phyloP scores from a whole-genome alignment of 345 rosid genomes.

The Schrenkiella parvula region DNA sequence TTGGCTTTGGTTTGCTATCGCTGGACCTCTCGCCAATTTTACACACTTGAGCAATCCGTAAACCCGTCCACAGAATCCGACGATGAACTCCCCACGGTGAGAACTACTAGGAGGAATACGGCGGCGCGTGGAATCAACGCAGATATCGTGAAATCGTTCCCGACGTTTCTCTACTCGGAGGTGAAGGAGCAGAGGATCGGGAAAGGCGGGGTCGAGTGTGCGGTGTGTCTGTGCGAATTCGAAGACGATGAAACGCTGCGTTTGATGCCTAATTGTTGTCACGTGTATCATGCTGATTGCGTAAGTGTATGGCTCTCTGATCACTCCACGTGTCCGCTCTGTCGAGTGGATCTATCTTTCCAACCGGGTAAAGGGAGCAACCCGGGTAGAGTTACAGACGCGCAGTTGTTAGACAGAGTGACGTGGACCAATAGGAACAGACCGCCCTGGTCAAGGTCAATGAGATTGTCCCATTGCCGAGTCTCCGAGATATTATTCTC shows the following conservation, averaged over 20 bases:
- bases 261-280: slow-evolving; percentile 65
- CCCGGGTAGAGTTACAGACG: slow-evolving; percentile 5
- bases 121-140: slow-evolving; percentile 48
- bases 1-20: slow-evolving; percentile 60
- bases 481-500: slow-evolving; percentile 36
- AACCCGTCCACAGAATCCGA: neutral
- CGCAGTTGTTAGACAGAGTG: slow-evolving; percentile 1
- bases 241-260: slow-evolving; percentile 68
- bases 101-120: neutral
- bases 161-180: slow-evolving; percentile 59
- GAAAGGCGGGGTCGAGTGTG: slow-evolving; percentile 58
- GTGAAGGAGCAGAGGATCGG: slow-evolving; percentile 64
- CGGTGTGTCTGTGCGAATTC: slow-evolving; percentile 77
- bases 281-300: slow-evolving; percentile 73
- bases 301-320: slow-evolving; percentile 60
- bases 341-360: slow-evolving; percentile 58
- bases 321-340: slow-evolving; percentile 74
- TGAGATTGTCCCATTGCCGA: slow-evolving; percentile 39
- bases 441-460: slow-evolving; percentile 44
- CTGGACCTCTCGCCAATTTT: slow-evolving; percentile 29
- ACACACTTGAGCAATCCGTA: neutral
- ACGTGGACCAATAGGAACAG: slow-evolving; percentile 20
- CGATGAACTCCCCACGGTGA: slow-evolving; percentile 24
- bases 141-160: slow-evolving; percentile 46
- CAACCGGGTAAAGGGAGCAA: slow-evolving; percentile 28